Conservation (phyloP, 2,329 filamentous ascomycete species). For the Aspergillus pseudoglaucus region DNA sequence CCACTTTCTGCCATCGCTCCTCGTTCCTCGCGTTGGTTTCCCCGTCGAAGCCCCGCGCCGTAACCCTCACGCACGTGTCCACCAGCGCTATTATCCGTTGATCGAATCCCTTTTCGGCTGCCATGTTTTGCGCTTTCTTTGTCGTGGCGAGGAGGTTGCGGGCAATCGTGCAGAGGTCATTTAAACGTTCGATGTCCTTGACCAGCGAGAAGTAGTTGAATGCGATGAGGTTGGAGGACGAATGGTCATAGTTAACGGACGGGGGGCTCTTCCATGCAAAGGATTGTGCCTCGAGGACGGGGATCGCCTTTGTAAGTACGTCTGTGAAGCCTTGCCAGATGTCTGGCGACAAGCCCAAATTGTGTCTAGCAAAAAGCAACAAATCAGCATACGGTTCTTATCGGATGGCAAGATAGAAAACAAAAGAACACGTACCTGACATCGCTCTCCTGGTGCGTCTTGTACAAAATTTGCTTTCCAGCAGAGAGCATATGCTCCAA, state of each 20-base stretch:
- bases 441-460: slow-evolving; percentile 51
- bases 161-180: slow-evolving; percentile 56
- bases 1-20: slow-evolving; percentile 59
- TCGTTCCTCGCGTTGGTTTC: slow-evolving; percentile 56
- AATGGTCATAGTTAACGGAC: slow-evolving; percentile 51
- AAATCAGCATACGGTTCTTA: not conserved
- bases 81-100: slow-evolving; percentile 56
- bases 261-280: slow-evolving; percentile 55
- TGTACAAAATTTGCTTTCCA: slow-evolving; percentile 55
- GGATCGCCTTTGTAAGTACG: slow-evolving; percentile 54
- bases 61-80: slow-evolving; percentile 59
- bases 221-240: slow-evolving; percentile 56
- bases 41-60: slow-evolving; percentile 58
- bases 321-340: slow-evolving; percentile 56
- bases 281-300: slow-evolving; percentile 55
- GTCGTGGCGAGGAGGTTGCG: slow-evolving; percentile 57
- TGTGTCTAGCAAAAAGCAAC: slow-evolving; percentile 35
- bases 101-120: slow-evolving; percentile 54
- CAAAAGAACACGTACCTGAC: slow-evolving; percentile 37
- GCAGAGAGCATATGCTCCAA: slow-evolving; percentile 53
- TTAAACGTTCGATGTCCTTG: slow-evolving; percentile 57
- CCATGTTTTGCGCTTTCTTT: slow-evolving; percentile 57
- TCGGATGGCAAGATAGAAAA: not conserved
- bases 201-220: slow-evolving; percentile 53
- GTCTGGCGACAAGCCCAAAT: slow-evolving; percentile 50